These are phyloP conservation scores for Boletus reticuloceps DNA, from an alignment of 768 basidiomycete species.

Conservation along the genomic window DNA sequence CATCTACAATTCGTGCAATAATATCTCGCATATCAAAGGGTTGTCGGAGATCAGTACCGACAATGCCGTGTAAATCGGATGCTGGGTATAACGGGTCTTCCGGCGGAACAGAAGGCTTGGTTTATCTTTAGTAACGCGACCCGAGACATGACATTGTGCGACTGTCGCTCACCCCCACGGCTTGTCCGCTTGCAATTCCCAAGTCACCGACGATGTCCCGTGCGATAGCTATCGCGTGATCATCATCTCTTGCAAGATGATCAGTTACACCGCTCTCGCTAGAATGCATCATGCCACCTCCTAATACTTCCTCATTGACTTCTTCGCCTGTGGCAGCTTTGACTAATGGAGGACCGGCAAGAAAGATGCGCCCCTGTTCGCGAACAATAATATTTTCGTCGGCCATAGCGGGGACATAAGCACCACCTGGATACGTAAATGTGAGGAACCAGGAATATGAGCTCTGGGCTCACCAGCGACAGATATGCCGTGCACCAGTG, in stretches of 20 bases:
- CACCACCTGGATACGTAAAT: constrained; percentile 55
- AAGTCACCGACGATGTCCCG: constrained; percentile 76
- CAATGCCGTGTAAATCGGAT: constrained; percentile 85
- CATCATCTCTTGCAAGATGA: constrained; percentile 81
- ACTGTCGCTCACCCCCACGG: constrained; percentile 43
- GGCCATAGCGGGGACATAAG: constrained; percentile 95
- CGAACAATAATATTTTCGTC: constrained; percentile 91
- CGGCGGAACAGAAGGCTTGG: constrained; percentile 54
- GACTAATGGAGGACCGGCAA: constrained; percentile 92
- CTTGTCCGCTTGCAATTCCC: constrained; percentile 56
- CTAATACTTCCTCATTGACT: constrained; percentile 89
- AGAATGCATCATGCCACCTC: constrained; percentile 89
- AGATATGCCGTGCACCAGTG: constrained; percentile 91
- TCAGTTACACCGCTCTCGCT: constrained; percentile 90
- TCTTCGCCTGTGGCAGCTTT: constrained; percentile 93
- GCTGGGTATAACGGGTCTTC: constrained; percentile 79
- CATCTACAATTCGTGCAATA: constrained; percentile 88
- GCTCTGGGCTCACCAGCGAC: constrained; percentile 60
- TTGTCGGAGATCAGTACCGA: constrained; percentile 86
- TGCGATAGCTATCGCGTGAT: constrained; percentile 80
- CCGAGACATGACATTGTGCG: not conserved
- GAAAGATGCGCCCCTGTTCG: constrained; percentile 90
- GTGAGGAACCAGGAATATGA: constrained; percentile 1
- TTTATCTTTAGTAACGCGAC: constrained; percentile 9
- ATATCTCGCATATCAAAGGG: constrained; percentile 93